These are phyloP conservation scores for Aspergillus oerlinghausenensis DNA, from an alignment of 2,329 filamentous ascomycete genomes.

Conservation along the genomic window DNA sequence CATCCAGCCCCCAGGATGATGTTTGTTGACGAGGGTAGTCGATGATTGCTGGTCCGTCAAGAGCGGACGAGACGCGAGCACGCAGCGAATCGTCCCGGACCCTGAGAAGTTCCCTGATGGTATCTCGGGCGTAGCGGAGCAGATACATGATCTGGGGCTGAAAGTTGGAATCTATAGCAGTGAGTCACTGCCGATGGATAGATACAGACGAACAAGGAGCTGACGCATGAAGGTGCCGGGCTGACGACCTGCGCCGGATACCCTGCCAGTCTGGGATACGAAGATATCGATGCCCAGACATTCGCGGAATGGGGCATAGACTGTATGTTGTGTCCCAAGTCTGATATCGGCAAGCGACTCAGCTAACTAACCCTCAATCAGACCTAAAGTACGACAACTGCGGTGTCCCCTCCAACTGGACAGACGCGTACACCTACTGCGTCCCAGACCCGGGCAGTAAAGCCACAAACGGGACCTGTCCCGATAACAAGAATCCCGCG, in stretches of 20 bases:
- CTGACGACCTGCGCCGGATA: constrained; percentile 52
- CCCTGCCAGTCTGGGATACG: constrained; percentile 53
- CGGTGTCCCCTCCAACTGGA: constrained; percentile 35
- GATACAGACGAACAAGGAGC: too few relatives aligned
- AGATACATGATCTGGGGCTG: constrained; percentile 54
- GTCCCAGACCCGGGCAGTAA: constrained; percentile 36
- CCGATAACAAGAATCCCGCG: constrained; percentile 31
- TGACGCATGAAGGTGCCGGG: constrained; percentile 22
- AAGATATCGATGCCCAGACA: constrained; percentile 54
- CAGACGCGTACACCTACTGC: constrained; percentile 38
- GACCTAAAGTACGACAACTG: constrained; percentile 59
- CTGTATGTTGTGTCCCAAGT: constrained; percentile 26
- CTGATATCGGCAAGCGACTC: too few relatives aligned
- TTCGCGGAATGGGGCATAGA: constrained; percentile 58
- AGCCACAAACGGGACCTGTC: constrained; percentile 41
- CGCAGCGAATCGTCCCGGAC: constrained; percentile 45
- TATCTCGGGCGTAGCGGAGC: constrained; percentile 50
- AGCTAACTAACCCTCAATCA: constrained; percentile 13
- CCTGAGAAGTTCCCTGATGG: constrained; percentile 54
- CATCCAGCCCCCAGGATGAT: not conserved
- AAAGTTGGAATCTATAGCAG: constrained; percentile 62
- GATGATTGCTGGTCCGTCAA: constrained; percentile 60
- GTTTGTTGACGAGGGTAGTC: constrained; percentile 24
- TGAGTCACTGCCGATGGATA: constrained; percentile 1
- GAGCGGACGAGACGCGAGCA: constrained; percentile 38